Evolutionary conservation across 2,329 filamentous ascomycete genomes (phyloP), one percentile per base, ranked within the genome.

Genomic region (Elsinoe batatas): DNA sequence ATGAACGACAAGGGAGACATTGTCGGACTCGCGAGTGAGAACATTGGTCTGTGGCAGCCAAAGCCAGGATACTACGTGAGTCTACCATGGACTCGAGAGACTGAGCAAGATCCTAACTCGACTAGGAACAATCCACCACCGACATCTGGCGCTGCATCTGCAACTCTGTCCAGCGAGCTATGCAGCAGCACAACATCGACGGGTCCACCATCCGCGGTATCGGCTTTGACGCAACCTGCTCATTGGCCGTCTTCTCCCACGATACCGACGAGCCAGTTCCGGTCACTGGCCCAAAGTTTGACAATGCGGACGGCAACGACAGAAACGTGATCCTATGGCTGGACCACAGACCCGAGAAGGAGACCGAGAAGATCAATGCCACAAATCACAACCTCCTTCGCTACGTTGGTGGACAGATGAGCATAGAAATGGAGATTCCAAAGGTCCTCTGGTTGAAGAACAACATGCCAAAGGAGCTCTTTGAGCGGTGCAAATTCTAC

Each of bases 391-490:
- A 94, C 70, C 77, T 98, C 54, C 81, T 98, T 58, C 87, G 90
- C 66, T 98, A 98, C 68, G 93, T 98, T 15, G 93, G 93, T 63
- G 93, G 93, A 60, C 91, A 87, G 69, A 98, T 98, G 93, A 95
- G 89, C 69, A 91, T 96, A 61, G 93, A 98, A 76, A 98, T 98
- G 93, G 93, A 98, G 71, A 94, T 98, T 56, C 93, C 93, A 61
- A 98, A 98, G 74, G 88, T 96, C 1, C 78, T 97, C 57, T 98
- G 93, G 93, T 79, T 98, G 67, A 97, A 97, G 79, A 95, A 95
- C 72, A 82, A 97, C 73, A 97, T 98, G 93, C 87, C 93, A 2
- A 79, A 86, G 56, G 88, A 95, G 64, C 77, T 93, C 13, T 98
- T 97, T 65, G 84, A 85, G 56, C 83, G 85, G 59, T 96, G 91